phyloP scores from a whole-genome alignment of 2,329 filamentous ascomycete genomes.

The Hypoxylon sp. region DNA sequence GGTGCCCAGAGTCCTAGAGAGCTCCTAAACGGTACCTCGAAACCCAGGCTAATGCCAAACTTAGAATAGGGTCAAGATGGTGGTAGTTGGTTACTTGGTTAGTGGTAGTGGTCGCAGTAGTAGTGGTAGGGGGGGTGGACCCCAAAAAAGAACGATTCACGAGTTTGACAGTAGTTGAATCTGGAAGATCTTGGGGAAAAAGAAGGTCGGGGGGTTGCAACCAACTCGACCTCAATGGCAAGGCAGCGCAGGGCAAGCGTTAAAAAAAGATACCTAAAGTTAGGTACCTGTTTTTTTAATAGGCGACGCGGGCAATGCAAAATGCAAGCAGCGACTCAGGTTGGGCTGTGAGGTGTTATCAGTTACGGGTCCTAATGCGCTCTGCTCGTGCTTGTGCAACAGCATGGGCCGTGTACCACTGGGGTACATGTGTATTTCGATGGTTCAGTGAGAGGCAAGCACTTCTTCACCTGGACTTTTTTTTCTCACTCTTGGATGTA shows the following conservation, averaged over 20 bases:
- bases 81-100: slow-evolving; percentile 4
- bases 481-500: slow-evolving; percentile 23
- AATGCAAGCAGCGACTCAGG: slow-evolving; percentile 32
- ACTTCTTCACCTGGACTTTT: slow-evolving; percentile 23
- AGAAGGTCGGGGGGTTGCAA: slow-evolving; percentile 40
- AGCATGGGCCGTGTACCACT: slow-evolving; percentile 30
- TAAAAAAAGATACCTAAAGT: slow-evolving; percentile 26
- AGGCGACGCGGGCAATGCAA: slow-evolving; percentile 40
- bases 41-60: slow-evolving; percentile 34
- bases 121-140: slow-evolving; percentile 23
- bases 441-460: slow-evolving; percentile 36
- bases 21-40: slow-evolving; percentile 28
- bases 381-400: slow-evolving; percentile 44
- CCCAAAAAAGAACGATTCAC: slow-evolving; percentile 38
- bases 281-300: slow-evolving; percentile 27
- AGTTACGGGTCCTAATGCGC: slow-evolving; percentile 43
- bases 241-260: slow-evolving; percentile 34
- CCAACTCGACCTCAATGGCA: slow-evolving; percentile 37
- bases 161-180: slow-evolving; percentile 38
- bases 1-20: slow-evolving; percentile 33
- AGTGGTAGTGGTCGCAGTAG: slow-evolving; percentile 20
- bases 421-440: slow-evolving; percentile 40
- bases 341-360: slow-evolving; percentile 47
- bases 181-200: slow-evolving; percentile 47
- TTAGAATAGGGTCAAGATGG: slow-evolving; percentile 34